These are phyloP conservation scores for Bonia amplexicaulis DNA, from an alignment of 176 grass and related monocot species.

Conservation along the genomic window DNA sequence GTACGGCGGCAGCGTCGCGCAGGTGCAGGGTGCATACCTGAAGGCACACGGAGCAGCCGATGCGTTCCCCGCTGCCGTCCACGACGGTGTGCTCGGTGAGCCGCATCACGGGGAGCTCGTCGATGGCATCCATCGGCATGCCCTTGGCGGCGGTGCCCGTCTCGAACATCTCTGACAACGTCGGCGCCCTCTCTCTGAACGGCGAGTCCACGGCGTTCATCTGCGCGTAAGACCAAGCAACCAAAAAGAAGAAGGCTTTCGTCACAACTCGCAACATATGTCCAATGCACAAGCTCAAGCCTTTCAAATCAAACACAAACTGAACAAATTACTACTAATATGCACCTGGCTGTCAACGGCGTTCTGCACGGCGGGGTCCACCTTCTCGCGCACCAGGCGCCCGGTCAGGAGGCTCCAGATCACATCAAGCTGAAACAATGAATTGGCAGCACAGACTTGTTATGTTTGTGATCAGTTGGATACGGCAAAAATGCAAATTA, in stretches of 20 bases:
- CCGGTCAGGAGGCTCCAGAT: conserved; percentile 80
- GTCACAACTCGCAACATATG: background rate
- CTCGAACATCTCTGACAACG: conserved; percentile 63
- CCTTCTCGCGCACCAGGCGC: conserved; percentile 78
- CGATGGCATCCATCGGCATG: conserved; percentile 43
- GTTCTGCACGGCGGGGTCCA: conserved; percentile 81
- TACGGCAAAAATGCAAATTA: background rate
- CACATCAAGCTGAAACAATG: conserved; percentile 49
- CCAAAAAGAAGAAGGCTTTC: background rate
- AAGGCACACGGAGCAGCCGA: conserved; percentile 73
- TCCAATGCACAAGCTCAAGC: too few relatives aligned
- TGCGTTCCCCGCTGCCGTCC: conserved; percentile 15
- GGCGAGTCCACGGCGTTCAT: conserved; percentile 68
- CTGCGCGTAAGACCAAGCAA: conserved; percentile 17
- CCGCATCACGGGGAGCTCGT: conserved; percentile 39
- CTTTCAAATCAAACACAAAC: too few relatives aligned
- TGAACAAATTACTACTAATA: background rate
- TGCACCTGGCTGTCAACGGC: conserved; percentile 73
- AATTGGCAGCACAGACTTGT: background rate
- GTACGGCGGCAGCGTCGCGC: background rate
- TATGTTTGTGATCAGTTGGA: background rate
- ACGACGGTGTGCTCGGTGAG: conserved; percentile 10
- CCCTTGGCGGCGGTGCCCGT: conserved; percentile 28
- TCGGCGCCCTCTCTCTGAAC: background rate
- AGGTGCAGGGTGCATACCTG: conserved; percentile 25